Conservation (phyloP, 805 yeast species). For the Vanderwaltozyma verrucispora region DNA sequence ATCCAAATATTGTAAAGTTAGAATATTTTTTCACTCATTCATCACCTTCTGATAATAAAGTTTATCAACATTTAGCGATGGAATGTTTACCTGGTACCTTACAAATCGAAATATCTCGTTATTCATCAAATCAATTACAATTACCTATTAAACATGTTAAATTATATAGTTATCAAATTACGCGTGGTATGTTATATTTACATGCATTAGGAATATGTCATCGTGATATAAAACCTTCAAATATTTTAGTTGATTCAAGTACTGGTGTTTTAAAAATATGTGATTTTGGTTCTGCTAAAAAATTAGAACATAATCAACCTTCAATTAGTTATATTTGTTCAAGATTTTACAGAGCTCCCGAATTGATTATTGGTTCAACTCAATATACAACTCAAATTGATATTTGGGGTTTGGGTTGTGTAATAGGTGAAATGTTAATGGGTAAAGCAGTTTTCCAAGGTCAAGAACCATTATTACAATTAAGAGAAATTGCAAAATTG, state of each 20-base stretch:
- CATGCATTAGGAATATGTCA: constrained; percentile 76
- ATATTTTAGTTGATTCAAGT: constrained; percentile 64
- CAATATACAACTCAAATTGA: constrained; percentile 86
- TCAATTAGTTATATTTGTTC: constrained; percentile 94
- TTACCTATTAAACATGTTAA: constrained; percentile 67
- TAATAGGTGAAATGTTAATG: constrained; percentile 83
- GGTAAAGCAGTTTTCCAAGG: constrained; percentile 97
- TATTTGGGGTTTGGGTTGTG: constrained; percentile 97
- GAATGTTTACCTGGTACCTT: constrained; percentile 77
- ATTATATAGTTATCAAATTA: constrained; percentile 67
- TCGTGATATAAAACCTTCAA: constrained; percentile 78
- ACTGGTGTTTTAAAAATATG: constrained; percentile 62
- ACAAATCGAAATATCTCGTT: constrained; percentile 64
- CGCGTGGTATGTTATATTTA: constrained; percentile 73
- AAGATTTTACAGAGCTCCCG: constrained; percentile 78
- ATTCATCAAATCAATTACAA: constrained; percentile 47
- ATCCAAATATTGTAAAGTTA: constrained; percentile 67
- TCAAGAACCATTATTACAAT: constrained; percentile 74
- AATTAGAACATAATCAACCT: constrained; percentile 68
- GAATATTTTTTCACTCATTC: constrained; percentile 63
- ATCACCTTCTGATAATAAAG: constrained; percentile 48
- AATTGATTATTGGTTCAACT: constrained; percentile 82
- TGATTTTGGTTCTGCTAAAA: constrained; percentile 80
- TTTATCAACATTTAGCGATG: constrained; percentile 78
- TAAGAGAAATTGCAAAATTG: constrained; percentile 81